These are phyloP conservation scores for Acrocalymma vagum DNA, from an alignment of 2,329 filamentous ascomycete species.

Conservation along the genomic window DNA sequence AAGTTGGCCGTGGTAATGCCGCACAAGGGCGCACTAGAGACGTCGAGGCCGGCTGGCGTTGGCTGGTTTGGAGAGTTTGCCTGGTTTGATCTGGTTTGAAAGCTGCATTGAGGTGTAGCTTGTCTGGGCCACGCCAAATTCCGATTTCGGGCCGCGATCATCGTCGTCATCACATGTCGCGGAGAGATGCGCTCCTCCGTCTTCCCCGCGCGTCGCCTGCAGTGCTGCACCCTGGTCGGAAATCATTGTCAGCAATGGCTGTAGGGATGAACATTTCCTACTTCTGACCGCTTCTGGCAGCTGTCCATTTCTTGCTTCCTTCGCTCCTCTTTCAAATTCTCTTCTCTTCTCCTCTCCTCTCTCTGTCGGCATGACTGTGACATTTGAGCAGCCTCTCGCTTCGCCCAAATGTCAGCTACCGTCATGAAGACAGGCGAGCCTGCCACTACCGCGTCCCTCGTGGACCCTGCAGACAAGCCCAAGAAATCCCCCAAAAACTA, in stretches of 20 bases:
- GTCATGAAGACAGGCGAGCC: conserved; percentile 40
- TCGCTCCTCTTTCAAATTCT: conserved; percentile 4
- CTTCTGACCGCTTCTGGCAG: conserved; percentile 1
- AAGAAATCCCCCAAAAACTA: conserved; percentile 67
- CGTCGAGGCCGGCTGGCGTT: too few species aligned
- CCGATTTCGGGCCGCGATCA: conserved; percentile 38
- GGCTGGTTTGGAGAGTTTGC: too few species aligned
- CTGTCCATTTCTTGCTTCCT: conserved; percentile 17
- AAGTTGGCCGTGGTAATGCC: too few species aligned
- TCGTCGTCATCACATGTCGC: conserved; percentile 41
- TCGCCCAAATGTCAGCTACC: conserved; percentile 43
- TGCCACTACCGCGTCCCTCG: conserved; percentile 32
- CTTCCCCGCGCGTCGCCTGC: background rate
- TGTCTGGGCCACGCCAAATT: conserved; percentile 11
- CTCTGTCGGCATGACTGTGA: conserved; percentile 30
- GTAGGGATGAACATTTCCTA: conserved; percentile 12
- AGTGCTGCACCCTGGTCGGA: too few species aligned
- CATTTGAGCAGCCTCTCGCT: conserved; percentile 9
- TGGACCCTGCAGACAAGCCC: conserved; percentile 36
- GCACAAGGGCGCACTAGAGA: too few species aligned
- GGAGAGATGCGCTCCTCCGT: conserved; percentile 43
- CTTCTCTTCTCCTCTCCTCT: conserved; percentile 6
- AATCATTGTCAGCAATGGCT: conserved; percentile 15
- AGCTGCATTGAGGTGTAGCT: too few species aligned
- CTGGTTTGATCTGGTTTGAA: too few species aligned